Evolutionary conservation across 2,329 filamentous ascomycete species (phyloP), one percentile per base, ranked within the genome.

Genomic region (Cladosporium sp.): DNA sequence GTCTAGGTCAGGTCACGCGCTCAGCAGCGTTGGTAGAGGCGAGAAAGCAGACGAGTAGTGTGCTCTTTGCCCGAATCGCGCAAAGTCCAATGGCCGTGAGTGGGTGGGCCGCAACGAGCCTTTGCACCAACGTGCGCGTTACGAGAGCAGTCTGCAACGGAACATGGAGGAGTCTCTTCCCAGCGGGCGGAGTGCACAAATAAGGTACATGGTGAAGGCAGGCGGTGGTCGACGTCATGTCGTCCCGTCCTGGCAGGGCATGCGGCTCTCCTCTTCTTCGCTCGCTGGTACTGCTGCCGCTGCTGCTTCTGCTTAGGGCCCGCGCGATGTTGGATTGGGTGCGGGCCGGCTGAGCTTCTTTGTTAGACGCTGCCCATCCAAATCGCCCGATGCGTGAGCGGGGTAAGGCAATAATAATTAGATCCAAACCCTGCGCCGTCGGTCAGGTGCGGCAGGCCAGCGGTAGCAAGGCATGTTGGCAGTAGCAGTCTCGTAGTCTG

Each of bases 1-100:
- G 45, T 34, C 20, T 48, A 48, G 45, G 25, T 48, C 15, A 20
- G 47, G 47, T 53, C 50, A 53, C 50, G 50, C 50, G 50, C 50
- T 53, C 50, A 37, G 19, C 32, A 37, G 19, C 17, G 28, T 35
- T 35, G 17, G 45, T 35, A 3, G 17, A 48, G 20, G 45, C 5
- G 45, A n/a, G 19, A 22, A 24, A 45, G 24, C 12, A 25, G 17
- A 28, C 22, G 22, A 42, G 39, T 20, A 10, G 15, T 8, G 42
- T 45, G 24, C 42, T n/a, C 24, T 25, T 22, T 28, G 42, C 22
- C 22, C 25, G 28, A 45, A 45, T 25, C 42, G 45, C 45, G 45
- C 45, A 35, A 48, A 48, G 45, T 48, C 45, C 45, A 48, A 48
- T 35, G 45, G 45, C 45, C 45, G 45, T 48, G 28, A 25, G 20